These are phyloP conservation scores for Cornus florida DNA, from an alignment of 148 eudicot species.

Conservation along the genomic window DNA sequence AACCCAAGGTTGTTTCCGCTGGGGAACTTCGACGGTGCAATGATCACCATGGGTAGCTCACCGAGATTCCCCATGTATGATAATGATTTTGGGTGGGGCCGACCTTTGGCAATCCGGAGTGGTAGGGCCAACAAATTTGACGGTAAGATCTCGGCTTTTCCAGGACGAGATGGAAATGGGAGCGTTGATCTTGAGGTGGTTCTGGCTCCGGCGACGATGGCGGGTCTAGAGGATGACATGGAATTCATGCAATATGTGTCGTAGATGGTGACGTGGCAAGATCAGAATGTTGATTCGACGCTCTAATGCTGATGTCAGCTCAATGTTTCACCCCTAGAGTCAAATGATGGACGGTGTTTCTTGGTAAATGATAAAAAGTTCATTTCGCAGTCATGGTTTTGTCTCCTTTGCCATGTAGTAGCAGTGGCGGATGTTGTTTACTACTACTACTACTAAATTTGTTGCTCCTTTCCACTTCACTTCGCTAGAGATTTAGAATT, in stretches of 20 bases:
- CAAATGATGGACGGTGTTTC: neutral
- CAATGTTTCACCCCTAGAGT: neutral
- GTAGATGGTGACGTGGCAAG: constrained; percentile 8
- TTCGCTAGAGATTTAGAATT: no score
- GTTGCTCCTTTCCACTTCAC: no score
- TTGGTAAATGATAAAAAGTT: neutral
- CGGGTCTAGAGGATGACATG: constrained; percentile 43
- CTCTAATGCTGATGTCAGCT: neutral
- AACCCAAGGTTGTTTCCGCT: constrained; percentile 49
- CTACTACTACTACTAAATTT: no score
- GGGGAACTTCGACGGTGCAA: constrained; percentile 67
- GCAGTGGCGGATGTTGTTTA: no score
- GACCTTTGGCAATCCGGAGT: constrained; percentile 48
- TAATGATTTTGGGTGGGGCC: constrained; percentile 72
- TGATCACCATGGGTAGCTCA: constrained; percentile 69
- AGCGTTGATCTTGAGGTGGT: constrained; percentile 72
- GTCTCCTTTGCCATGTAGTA: neutral
- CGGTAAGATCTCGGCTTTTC: constrained; percentile 67
- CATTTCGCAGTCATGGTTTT: neutral
- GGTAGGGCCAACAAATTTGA: constrained; percentile 60
- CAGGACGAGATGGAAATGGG: constrained; percentile 59
- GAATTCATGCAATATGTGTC: constrained; percentile 67
- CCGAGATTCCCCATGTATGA: constrained; percentile 71
- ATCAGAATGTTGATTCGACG: neutral
- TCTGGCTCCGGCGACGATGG: constrained; percentile 52